A percentile compares a stretch with the other conserved stretches of the same genome.
phyloP scores from a whole-genome alignment of 2,329 filamentous ascomycete genomes.

The Neocucurbitaria cava region DNA sequence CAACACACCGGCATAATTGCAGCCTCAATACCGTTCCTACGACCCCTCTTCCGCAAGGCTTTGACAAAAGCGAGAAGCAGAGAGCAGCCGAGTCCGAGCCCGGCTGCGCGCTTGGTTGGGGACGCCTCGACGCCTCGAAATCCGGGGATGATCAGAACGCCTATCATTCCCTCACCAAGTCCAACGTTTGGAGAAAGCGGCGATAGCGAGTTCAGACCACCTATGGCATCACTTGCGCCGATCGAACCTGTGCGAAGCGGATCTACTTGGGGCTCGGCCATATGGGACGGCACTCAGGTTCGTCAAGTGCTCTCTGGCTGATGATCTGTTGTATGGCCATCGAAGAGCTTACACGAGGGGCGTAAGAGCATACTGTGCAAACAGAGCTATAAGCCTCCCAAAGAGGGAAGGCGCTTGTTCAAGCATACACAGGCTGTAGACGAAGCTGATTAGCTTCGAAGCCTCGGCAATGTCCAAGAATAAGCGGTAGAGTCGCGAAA shows the following conservation, averaged over 20 bases:
- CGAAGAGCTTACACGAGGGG: not conserved
- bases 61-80: slow-evolving; percentile 10
- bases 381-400: not conserved
- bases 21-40: slow-evolving; percentile 41
- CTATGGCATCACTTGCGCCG: slow-evolving; percentile 17
- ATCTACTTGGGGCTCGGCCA: slow-evolving; percentile 13
- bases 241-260: slow-evolving; percentile 17
- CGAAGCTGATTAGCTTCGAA: not conserved
- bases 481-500: not conserved
- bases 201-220: slow-evolving; percentile 22
- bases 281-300: slow-evolving; percentile 23
- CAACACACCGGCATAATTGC: slow-evolving; percentile 41
- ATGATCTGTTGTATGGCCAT: not conserved
- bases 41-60: slow-evolving; percentile 29
- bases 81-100: slow-evolving; percentile 20
- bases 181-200: slow-evolving; percentile 22
- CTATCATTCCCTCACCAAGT: slow-evolving; percentile 33
- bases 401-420: not conserved
- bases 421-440: not conserved
- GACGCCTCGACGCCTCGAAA: slow-evolving; percentile 9
- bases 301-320: slow-evolving; percentile 10
- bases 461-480: not conserved
- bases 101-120: slow-evolving; percentile 15
- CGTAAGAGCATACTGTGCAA: not conserved
- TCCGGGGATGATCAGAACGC: slow-evolving; percentile 19